Percentiles rank a stretch among this genome's conserved stretches.
Conservation (phyloP, 371 early-diverging fungal genomes). For the Chytridium lagenaria region DNA sequence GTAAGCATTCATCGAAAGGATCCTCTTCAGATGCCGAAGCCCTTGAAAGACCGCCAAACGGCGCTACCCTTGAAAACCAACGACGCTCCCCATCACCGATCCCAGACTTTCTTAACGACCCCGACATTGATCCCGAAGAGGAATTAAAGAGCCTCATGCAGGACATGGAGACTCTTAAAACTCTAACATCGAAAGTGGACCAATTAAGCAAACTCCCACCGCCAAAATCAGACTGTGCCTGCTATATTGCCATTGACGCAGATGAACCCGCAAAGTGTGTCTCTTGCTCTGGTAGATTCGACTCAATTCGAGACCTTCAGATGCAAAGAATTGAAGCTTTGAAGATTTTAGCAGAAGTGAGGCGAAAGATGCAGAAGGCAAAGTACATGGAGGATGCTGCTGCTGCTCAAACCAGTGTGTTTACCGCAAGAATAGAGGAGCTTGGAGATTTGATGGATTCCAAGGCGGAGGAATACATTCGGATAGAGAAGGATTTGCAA, state of each 20-base stretch:
- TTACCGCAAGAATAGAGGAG: slow-evolving; percentile 26
- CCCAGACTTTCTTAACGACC: not conserved
- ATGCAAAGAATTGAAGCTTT: not conserved
- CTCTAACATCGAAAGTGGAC: not conserved
- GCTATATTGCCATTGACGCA: slow-evolving; percentile 11
- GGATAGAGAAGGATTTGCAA: slow-evolving; percentile 30
- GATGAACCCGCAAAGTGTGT: not conserved
- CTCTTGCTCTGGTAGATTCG: slow-evolving; percentile 6
- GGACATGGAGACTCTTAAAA: not conserved
- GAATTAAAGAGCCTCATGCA: not conserved
- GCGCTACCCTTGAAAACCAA: not conserved
- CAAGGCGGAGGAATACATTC: slow-evolving; percentile 25
- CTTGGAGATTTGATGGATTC: slow-evolving; percentile 33
- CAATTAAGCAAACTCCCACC: not conserved
- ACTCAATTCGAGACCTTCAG: not conserved
- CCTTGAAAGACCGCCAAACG: not conserved
- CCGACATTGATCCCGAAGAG: not conserved
- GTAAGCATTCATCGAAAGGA: slow-evolving; percentile 5
- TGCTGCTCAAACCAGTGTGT: slow-evolving; percentile 11
- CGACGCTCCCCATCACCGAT: not conserved
- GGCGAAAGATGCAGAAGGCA: slow-evolving; percentile 9
- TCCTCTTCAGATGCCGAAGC: not conserved
- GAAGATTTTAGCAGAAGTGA: not conserved
- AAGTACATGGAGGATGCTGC: slow-evolving; percentile 8
- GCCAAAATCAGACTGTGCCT: slow-evolving; percentile 7